phyloP scores from a whole-genome alignment of 768 basidiomycete species.

The Rhodotorula sphaerocarpa region DNA sequence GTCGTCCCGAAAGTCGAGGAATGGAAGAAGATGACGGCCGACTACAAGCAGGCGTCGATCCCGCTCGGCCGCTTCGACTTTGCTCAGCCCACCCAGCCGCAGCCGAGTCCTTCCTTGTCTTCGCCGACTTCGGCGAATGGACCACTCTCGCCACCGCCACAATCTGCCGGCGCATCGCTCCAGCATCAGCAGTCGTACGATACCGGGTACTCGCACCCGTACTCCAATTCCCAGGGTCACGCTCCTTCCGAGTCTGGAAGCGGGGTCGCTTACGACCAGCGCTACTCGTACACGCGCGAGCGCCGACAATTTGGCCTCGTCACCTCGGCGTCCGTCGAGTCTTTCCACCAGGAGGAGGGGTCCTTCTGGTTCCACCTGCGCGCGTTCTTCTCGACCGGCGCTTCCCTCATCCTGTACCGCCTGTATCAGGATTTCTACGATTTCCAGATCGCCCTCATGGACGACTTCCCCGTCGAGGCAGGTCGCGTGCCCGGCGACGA shows the following conservation, averaged over 20 bases:
- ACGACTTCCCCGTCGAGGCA: slow-evolving; percentile 81
- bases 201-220: not conserved
- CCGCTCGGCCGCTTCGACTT: slow-evolving; percentile 81
- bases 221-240: not conserved
- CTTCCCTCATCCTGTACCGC: slow-evolving; percentile 76
- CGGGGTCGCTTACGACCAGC: slow-evolving; percentile 7
- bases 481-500: slow-evolving; percentile 53
- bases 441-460: slow-evolving; percentile 81
- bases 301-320: slow-evolving; percentile 56
- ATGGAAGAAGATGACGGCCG: slow-evolving; percentile 92
- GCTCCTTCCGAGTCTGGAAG: not conserved
- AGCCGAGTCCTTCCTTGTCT: slow-evolving; percentile 46
- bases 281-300: slow-evolving; percentile 33
- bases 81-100: slow-evolving; percentile 40
- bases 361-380: slow-evolving; percentile 97
- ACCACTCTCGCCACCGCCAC: not conserved
- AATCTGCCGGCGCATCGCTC: not conserved
- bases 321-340: slow-evolving; percentile 76
- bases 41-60: slow-evolving; percentile 93
- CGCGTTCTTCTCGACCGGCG: slow-evolving; percentile 58
- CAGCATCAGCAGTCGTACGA: not conserved
- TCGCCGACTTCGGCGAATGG: not conserved
- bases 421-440: slow-evolving; percentile 98
- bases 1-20: slow-evolving; percentile 94
- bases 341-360: slow-evolving; percentile 93